A percentile compares a stretch with the other conserved stretches of the same genome.
Conservation (phyloP, 768 basidiomycete species). For the Ramaria sp. region DNA sequence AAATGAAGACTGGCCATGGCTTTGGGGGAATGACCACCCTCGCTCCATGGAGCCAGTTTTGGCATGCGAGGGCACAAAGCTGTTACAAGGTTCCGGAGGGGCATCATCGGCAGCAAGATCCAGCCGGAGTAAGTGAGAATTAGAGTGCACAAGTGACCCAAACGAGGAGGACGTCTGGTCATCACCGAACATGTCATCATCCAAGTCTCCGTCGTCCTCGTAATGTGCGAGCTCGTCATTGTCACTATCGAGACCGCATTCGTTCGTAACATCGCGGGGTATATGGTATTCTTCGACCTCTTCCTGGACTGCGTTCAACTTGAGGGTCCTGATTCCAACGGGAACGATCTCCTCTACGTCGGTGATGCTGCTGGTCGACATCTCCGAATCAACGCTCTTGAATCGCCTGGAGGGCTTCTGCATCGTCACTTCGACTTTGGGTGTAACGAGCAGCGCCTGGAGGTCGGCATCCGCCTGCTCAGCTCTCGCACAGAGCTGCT, state of each 20-base stretch:
- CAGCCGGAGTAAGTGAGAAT: slow-evolving; percentile 17
- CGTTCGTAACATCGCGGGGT: slow-evolving; percentile 4
- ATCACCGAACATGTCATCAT: slow-evolving; percentile 33
- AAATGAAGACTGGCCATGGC: slow-evolving; percentile 10
- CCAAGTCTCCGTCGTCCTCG: slow-evolving; percentile 56
- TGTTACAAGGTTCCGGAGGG: slow-evolving; percentile 13
- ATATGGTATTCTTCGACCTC: slow-evolving; percentile 45
- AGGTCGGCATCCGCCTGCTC: slow-evolving; percentile 16
- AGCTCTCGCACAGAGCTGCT: slow-evolving; percentile 14
- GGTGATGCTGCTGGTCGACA: neutral
- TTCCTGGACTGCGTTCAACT: slow-evolving; percentile 9
- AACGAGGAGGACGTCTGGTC: slow-evolving; percentile 20
- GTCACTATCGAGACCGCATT: neutral
- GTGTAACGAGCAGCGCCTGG: slow-evolving; percentile 16
- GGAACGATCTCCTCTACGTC: slow-evolving; percentile 4
- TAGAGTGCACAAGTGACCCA: slow-evolving; percentile 16
- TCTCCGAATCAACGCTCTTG: slow-evolving; percentile 1
- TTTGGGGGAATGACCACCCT: slow-evolving; percentile 49
- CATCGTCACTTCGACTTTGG: neutral
- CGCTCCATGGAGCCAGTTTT: slow-evolving; percentile 42
- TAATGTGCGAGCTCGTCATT: slow-evolving; percentile 47
- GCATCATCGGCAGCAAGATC: slow-evolving; percentile 13
- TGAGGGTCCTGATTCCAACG: neutral
- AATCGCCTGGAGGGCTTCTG: slow-evolving; percentile 3
- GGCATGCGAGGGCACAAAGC: slow-evolving; percentile 19